phyloP scores from a whole-genome alignment of 441 rosid genomes.

The Croton laevigatus region DNA sequence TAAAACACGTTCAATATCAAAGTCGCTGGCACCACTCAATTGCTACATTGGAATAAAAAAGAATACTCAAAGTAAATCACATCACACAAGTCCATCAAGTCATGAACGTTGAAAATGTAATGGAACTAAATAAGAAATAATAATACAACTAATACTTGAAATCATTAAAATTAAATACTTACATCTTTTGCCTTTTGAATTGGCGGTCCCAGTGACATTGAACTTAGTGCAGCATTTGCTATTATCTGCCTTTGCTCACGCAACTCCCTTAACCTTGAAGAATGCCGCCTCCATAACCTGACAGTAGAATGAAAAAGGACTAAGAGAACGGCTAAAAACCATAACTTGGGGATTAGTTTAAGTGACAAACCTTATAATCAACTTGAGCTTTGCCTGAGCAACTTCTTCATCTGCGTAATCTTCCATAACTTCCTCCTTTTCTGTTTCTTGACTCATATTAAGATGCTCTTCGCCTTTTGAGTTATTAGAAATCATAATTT shows the following conservation, averaged over 20 bases:
- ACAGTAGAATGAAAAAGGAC: slow-evolving; percentile 26
- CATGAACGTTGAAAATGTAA: not conserved
- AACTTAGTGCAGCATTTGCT: slow-evolving; percentile 70
- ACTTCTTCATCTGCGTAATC: slow-evolving; percentile 55
- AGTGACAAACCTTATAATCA: slow-evolving; percentile 70
- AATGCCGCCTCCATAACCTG: slow-evolving; percentile 86
- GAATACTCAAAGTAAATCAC: not conserved
- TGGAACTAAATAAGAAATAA: not conserved
- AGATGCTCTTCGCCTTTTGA: slow-evolving; percentile 38
- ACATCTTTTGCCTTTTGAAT: slow-evolving; percentile 57
- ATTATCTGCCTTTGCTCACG: slow-evolving; percentile 68
- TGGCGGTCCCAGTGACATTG: slow-evolving; percentile 74
- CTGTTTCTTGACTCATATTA: slow-evolving; percentile 36
- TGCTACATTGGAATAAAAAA: slow-evolving; percentile 39
- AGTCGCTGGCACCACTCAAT: slow-evolving; percentile 33
- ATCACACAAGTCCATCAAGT: not conserved
- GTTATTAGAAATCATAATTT: slow-evolving; percentile 28
- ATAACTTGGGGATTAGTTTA: slow-evolving; percentile 7
- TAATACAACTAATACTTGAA: slow-evolving; percentile 1
- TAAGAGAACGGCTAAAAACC: slow-evolving; percentile 2
- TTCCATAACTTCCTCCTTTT: slow-evolving; percentile 30
- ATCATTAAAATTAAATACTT: slow-evolving; percentile 29
- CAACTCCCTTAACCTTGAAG: slow-evolving; percentile 54
- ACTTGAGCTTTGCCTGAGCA: slow-evolving; percentile 73
- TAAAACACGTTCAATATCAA: slow-evolving; percentile 70